These are phyloP conservation scores for Talaromyces borbonicus DNA, from an alignment of 495 filamentous ascomycete species.

Conservation along the genomic window DNA sequence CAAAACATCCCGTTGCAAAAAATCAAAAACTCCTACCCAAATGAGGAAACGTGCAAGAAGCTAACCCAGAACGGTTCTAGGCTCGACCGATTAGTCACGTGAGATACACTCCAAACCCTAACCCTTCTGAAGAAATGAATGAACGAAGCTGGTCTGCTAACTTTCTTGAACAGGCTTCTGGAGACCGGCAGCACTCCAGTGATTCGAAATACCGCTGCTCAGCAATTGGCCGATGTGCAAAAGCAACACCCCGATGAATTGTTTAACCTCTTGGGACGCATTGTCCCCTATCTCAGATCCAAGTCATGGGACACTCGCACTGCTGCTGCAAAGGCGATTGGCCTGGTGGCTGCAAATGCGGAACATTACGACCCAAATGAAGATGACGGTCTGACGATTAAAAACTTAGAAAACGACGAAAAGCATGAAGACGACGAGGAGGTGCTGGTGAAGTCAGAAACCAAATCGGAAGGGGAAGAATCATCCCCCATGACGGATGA, in stretches of 20 bases:
- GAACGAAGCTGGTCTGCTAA: no score
- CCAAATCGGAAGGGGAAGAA: conserved; percentile 22
- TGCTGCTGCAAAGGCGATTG: conserved; percentile 85
- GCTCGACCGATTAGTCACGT: conserved; percentile 91
- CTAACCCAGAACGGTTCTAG: conserved; percentile 39
- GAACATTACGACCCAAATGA: conserved; percentile 80
- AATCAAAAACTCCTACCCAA: conserved; percentile 9
- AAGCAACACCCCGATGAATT: conserved; percentile 95
- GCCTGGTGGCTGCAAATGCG: conserved; percentile 84
- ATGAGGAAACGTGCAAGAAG: conserved; percentile 19
- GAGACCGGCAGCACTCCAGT: conserved; percentile 92
- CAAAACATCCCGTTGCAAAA: no score
- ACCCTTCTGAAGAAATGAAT: no score
- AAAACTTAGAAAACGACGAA: conserved; percentile 43
- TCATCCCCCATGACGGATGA: conserved; percentile 34
- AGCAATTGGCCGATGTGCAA: conserved; percentile 93
- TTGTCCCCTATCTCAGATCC: conserved; percentile 82
- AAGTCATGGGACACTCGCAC: conserved; percentile 94
- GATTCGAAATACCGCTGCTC: conserved; percentile 91
- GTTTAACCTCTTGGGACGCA: conserved; percentile 92
- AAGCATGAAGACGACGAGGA: conserved; percentile 40
- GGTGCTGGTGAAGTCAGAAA: conserved; percentile 37
- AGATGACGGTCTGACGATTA: conserved; percentile 40
- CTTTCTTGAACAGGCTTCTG: conserved; percentile 53
- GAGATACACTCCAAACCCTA: conserved; percentile 27